Evolutionary conservation across 2,329 filamentous ascomycete genomes (phyloP), one percentile per base, ranked within the genome.

Genomic region (Pseudogymnoascus destructans): DNA sequence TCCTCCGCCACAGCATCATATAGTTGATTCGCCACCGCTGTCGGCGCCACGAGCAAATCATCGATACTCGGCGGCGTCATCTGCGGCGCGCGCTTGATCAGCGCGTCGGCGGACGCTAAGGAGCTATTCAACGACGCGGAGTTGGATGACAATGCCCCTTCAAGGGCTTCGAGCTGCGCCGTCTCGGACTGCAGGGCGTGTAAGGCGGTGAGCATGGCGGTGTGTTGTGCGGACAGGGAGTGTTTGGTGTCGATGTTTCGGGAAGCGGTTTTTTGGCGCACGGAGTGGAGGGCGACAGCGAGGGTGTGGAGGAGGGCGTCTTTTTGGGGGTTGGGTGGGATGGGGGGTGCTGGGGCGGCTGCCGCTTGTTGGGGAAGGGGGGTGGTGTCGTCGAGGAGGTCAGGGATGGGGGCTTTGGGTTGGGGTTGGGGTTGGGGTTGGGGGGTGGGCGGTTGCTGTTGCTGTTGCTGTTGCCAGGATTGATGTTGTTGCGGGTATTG

Each of bases 321-420:
- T 69, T 95, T 96, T 72, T 97, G 89, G 0, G 93, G 93, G 66
- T 98, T 98, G 0, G 90, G 91, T 0, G 93, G 92, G 30, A 96
- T 89, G 0, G 92, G 91, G 0, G 93, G 92, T 0, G 89, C 82
- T 5, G 85, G 78, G 9, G 75, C 71, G 2, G 79, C 75, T 10
- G 79, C 72, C 13, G 74, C 65, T 6, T 21, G 46, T 54, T 25
- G 46, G 21, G 46, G 46, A 21, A 81, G 70, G 8, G 75, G 76
- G 11, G 82, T 70, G 30, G 80, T 79, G 0, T 63, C 65, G 55
- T 69, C 67, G 57, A 87, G 75, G 52, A 86, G 76, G 64, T 86
- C 81, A 57, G 72, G 71, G 64, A 64, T 64, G 54, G 67, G 68
- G 27, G 66, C 62, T 33, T 49, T 54, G 17, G 66, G 66, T 59